These are phyloP conservation scores for Lojkania enalia DNA, from an alignment of 2,329 filamentous ascomycete species.

Conservation along the genomic window DNA sequence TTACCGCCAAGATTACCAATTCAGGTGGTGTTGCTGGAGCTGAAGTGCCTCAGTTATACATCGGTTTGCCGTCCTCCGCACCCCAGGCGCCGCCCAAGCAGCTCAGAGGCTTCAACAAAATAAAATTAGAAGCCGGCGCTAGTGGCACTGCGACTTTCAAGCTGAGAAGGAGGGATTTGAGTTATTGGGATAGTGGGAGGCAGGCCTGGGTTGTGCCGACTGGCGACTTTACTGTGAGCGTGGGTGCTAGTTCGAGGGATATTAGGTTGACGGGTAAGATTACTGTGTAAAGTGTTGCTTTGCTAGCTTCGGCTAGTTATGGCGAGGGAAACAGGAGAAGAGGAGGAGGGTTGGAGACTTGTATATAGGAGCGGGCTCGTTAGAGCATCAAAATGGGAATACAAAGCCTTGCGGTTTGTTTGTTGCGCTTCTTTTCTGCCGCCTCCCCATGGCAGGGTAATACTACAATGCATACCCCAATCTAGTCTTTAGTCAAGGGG, in stretches of 20 bases:
- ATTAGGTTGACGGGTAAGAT: conserved; percentile 39
- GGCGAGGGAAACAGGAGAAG: too few relatives aligned
- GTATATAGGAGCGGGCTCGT: too few relatives aligned
- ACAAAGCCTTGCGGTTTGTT: too few relatives aligned
- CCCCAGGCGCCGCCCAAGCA: conserved; percentile 38
- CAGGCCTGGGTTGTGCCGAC: conserved; percentile 41
- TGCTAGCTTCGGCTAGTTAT: too few relatives aligned
- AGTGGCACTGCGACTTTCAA: conserved; percentile 39
- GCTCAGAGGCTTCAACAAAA: conserved; percentile 43
- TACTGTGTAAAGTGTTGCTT: conserved; percentile 26
- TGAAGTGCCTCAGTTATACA: conserved; percentile 45
- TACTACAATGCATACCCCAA: too few relatives aligned
- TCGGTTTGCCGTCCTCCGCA: conserved; percentile 36
- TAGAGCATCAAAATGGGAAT: too few relatives aligned
- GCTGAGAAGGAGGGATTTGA: conserved; percentile 42
- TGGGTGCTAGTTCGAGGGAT: conserved; percentile 44
- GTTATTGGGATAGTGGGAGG: conserved; percentile 40
- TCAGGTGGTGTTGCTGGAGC: conserved; percentile 40
- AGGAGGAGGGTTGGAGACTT: too few relatives aligned
- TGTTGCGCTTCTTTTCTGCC: too few relatives aligned
- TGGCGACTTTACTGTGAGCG: conserved; percentile 37
- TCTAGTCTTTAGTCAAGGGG: too few relatives aligned
- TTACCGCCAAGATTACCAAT: conserved; percentile 42
- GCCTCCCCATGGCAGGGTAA: too few relatives aligned
- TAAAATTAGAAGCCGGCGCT: conserved; percentile 34